Conservation (phyloP, 441 rosid species). For the Raphanus hybrid region DNA sequence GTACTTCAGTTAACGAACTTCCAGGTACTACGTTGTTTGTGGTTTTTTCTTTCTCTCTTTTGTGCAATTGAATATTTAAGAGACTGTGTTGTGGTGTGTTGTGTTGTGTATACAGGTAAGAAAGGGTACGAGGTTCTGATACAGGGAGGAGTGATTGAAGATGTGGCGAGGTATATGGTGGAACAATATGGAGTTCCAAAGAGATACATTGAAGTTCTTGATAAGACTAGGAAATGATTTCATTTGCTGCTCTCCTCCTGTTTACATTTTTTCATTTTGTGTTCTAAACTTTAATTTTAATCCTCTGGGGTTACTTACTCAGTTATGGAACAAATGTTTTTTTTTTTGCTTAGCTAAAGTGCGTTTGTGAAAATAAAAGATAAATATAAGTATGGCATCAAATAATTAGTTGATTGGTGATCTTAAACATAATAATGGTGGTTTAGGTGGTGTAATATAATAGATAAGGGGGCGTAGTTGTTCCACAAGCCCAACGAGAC, state of each 20-base stretch:
- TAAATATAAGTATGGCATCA: background rate
- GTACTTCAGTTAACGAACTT: conserved; percentile 80
- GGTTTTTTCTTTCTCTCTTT: background rate
- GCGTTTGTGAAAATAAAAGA: conserved; percentile 8
- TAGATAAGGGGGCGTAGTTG: too few species aligned
- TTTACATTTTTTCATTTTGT: background rate
- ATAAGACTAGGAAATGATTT: conserved; percentile 79
- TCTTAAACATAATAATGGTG: too few species aligned
- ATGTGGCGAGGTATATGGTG: conserved; percentile 76
- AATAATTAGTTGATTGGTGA: too few species aligned
- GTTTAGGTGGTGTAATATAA: too few species aligned
- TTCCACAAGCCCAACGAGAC: too few species aligned
- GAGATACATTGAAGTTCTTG: conserved; percentile 87
- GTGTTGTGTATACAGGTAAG: conserved; percentile 61
- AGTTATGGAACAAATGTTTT: background rate
- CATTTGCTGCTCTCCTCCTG: background rate
- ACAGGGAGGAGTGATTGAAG: conserved; percentile 94
- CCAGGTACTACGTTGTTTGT: conserved; percentile 60
- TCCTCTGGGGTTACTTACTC: background rate
- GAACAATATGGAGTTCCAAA: conserved; percentile 89
- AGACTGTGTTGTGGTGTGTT: conserved; percentile 6
- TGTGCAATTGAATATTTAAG: conserved; percentile 1
- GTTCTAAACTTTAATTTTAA: conserved; percentile 8
- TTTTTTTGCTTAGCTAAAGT: background rate
- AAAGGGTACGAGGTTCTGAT: conserved; percentile 87